phyloP scores from a whole-genome alignment of 768 basidiomycete species.

The Pisolithus marmoratus region DNA sequence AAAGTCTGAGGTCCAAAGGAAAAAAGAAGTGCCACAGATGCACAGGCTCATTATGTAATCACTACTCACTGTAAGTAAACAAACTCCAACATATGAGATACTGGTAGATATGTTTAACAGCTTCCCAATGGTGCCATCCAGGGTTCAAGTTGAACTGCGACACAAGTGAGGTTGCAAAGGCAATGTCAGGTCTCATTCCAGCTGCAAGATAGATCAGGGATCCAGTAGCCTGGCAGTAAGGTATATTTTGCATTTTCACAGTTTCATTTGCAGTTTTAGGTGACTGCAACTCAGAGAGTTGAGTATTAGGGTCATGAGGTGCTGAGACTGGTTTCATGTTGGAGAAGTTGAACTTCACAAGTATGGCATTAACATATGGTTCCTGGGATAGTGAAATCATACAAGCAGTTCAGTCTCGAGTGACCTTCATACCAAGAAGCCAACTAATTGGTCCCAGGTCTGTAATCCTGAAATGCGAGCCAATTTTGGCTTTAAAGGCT shows the following conservation, averaged over 20 bases:
- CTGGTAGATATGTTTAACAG: conserved; percentile 10
- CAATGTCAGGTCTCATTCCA: conserved; percentile 9
- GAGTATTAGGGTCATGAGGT: no score
- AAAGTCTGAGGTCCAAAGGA: no score
- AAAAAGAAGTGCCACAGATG: no score
- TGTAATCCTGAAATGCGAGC: background rate
- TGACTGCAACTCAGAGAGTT: no score
- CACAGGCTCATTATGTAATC: no score
- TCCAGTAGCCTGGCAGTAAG: background rate
- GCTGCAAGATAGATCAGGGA: conserved; percentile 11
- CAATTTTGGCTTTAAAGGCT: conserved; percentile 3
- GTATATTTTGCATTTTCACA: background rate
- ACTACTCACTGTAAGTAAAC: background rate
- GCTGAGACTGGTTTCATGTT: no score
- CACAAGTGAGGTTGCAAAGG: conserved; percentile 11
- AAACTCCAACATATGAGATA: conserved; percentile 7
- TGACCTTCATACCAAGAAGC: conserved; percentile 10
- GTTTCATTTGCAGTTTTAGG: background rate
- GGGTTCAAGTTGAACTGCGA: conserved; percentile 6
- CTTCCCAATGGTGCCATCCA: conserved; percentile 5
- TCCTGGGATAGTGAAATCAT: conserved; percentile 1
- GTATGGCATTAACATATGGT: no score
- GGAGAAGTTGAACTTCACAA: no score
- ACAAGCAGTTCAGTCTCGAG: background rate
- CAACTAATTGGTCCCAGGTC: background rate